Evolutionary conservation across 140 eudicot species (phyloP), one percentile per base, ranked within the genome.

Genomic region (Oenanthe javanica): DNA sequence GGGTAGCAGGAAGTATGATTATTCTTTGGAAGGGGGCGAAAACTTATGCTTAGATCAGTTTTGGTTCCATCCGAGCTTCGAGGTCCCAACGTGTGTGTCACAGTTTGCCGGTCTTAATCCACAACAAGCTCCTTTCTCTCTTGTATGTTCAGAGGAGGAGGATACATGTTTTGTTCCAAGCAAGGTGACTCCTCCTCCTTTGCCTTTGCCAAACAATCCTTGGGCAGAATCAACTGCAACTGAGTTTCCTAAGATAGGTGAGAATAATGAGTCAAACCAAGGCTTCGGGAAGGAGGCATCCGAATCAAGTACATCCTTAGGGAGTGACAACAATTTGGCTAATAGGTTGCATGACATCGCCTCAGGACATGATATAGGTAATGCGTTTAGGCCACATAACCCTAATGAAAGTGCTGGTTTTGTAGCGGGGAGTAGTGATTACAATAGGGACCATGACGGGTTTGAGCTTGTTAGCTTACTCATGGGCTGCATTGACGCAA

Each of bases 391-490:
- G 5, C 84, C 80, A 10, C 90, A 84, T 64, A 86, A 87, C 40
- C 40, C 40, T 12, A 82, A 82, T 73, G 89, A 81, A 61, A 87
- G 90, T 55, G 77, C 79, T 64, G 86, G 84, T 59, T 70, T 84
- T 82, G 77, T 83, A 66, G 86, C 87, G 36, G 74, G 74, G 21
- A 15, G 74, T 25, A 72, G 71, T 36, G 84, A 83, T 74, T 63
- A 72, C 64, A 83, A 82, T 70, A 82, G 71, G 78, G 97, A 92
- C 74, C 85, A 86, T 38, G 87, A 87, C 47, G 96, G 88, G 23
- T 84, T 89, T n/a, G 97, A 92, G 98, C 90, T 95, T n/a, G 82
- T 95, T 49, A 91, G 90, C 87, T 85, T 90, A 55, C 87, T 95
- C 66, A 87, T 91, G 82, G 88, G 89, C 42, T 92, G 99, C 83